Evolutionary conservation across 2,329 filamentous ascomycete species (phyloP), one percentile per base, ranked within the genome.

Genomic region (Xylaria sp.): DNA sequence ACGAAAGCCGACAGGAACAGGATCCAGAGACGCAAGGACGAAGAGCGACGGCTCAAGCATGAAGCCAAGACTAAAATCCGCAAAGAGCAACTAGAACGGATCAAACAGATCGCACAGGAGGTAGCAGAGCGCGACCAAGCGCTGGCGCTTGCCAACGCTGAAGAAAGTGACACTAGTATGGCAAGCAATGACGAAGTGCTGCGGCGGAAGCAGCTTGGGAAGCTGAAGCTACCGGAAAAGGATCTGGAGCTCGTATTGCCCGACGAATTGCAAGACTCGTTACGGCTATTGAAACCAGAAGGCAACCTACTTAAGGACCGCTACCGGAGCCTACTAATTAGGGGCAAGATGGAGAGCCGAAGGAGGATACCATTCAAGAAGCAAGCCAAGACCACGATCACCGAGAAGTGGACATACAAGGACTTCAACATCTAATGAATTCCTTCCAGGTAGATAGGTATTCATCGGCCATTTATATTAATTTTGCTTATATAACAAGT

Each of bases 331-430:
- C 85, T 98, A 82, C 84, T 98, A 71, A 87, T 98, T 41, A 89
- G 94, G 71, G 96, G 96, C 68, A 97, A 96, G 83, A 83, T 99
- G 70, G 96, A 99, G 85, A 88, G 89, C 59, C 88, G 96, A 75
- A 91, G 91, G 79, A 90, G 91, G 62, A 88, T 95, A 67, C 88
- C 91, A 7, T 95, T 96, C 83, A 88, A 87, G 76, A 97, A 93
- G 86, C 93, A 96, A 85, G 88, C 89, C 72, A 94, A 90, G 86
- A 90, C 85, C 74, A 93, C 92, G 80, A 82, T 90, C 61, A 97
- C 94, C 7, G 96, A 98, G 88, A 99, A 98, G 83, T 99, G 96
- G 96, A 90, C 91, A 54, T 93, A 97, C 85, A 99, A 99, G 86
- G 96, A 99, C 80, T 99, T 97, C 82, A 86, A 85, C 75, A 81